Base-by-base conservation (phyloP, 2,329 filamentous ascomycete species). In the Hymenoscyphus repandus region DNA sequence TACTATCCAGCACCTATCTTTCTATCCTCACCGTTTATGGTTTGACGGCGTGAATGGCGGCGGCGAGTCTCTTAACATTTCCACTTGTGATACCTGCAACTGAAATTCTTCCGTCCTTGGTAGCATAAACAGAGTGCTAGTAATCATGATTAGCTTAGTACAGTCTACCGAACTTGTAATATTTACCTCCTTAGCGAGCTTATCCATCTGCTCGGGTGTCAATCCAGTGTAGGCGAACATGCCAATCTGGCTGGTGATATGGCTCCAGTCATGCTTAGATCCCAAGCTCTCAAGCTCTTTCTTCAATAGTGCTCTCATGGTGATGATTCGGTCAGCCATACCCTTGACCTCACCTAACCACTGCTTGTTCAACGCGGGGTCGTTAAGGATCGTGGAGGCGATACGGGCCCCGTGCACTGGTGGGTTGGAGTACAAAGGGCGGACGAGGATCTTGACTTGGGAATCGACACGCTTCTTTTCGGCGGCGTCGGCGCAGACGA, bases 161-260 rank as follows among this genome's bases (percentile, higher is more conserved):
- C 10, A 15, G 18, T 33, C 39, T 30, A 10, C 32, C 42, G 51
- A 72, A 62, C n/a, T n/a, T 47, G 39, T 22, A 48, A 44, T 53
- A 56, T 74, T 67, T 66, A 80, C 79, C 77, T 97, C 89, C 78
- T 95, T 90, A 61, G 91, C 89, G 56, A 99, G 79, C 65, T 76
- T 76, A 50, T 92, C 87, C 89, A 97, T 96, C 76, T 96, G 88
- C 74, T 92, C 85, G 49, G 91, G 76, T 64, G 79, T 92, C 65
- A 99, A 77, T 56, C 93, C 93, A 47, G 93, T 99, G 80, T 95
- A 99, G 63, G 93, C 92, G 68, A 99, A 99, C 93, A 99, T 99
- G 75, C 93, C 93, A 66, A 99, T 99, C 82, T 95, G 90, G 74
- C 80, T 91, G 62, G 93, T 97, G 74, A 99, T 99, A 79, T 99